Evolutionary conservation across 352 stramenopile species (phyloP), one percentile per base, ranked within the genome.

Genomic region (Phytophthora litchii): DNA sequence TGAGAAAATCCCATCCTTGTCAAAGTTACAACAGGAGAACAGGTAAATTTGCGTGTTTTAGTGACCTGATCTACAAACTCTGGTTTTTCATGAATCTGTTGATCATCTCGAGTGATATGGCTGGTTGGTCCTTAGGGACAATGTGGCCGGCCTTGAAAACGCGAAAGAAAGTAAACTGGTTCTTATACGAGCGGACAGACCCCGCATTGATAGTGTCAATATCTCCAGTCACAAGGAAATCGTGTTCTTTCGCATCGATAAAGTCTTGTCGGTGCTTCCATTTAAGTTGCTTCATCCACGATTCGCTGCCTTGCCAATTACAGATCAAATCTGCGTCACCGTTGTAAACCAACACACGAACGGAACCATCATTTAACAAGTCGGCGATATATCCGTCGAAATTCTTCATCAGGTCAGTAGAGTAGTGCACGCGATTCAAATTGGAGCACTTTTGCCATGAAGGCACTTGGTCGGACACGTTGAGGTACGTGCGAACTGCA

Each of bases 391-490:
- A 62, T 54, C 42, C 37, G 23, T 66, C 54, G 5, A 65, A 35
- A 25, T 59, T 67, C 32, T 55, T 72, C 47, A 66, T 62, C 11
- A 61, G 17, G 25, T 72, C 59, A 10, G 60, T 40, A 6, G 35
- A 64, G 63, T 98, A 98, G 14, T 80, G 76, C 25, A 75, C 51
- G 64, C 89, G 89, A 21, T 98, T 86, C 5, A 83, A 65, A 51
- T 82, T 86, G 57, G 97, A 97, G 71, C 92, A 98, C 16, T 83
- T 72, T 43, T 94, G 54, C 95, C 94, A 99, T 38, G 53, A 29
- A 17, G 48, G 31, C 8, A 72, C 54, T 13, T 67, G 36, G 19
- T 55, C 43, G 6, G 67, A 71, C 27, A 84, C 63, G 40, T 68
- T 66, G 14, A 84, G 55, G 25, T 76, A 78, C 46, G 50, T 31